Conservation (phyloP, 1,284 basidiomycete species). For the Bondarzewia mesenterica region DNA sequence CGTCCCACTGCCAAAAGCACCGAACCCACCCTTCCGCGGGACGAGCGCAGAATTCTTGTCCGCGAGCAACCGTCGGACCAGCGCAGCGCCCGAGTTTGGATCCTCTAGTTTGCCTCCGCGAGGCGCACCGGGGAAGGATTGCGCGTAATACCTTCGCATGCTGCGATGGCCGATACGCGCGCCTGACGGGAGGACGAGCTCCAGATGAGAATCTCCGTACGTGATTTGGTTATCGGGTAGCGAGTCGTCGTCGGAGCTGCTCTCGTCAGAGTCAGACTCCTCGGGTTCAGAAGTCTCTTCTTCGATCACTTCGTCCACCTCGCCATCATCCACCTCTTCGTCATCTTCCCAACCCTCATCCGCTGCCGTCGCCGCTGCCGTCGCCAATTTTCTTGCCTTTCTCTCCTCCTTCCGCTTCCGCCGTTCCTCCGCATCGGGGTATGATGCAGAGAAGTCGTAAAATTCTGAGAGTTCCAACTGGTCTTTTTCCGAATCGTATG, state of each 20-base stretch:
- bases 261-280: slow-evolving; percentile 26
- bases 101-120: slow-evolving; percentile 39
- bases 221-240: slow-evolving; percentile 48
- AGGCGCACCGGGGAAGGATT: slow-evolving; percentile 51
- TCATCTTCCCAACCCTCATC: slow-evolving; percentile 59
- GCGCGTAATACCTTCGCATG: slow-evolving; percentile 83
- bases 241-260: slow-evolving; percentile 30
- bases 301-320: slow-evolving; percentile 48
- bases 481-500: slow-evolving; percentile 79
- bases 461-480: slow-evolving; percentile 86
- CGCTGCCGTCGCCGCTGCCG: slow-evolving; percentile 23
- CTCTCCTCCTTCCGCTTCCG: slow-evolving; percentile 23
- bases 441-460: slow-evolving; percentile 86
- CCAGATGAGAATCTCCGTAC: slow-evolving; percentile 73
- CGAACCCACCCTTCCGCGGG: slow-evolving; percentile 79
- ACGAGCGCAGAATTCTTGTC: slow-evolving; percentile 81
- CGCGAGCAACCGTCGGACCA: slow-evolving; percentile 66
- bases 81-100: slow-evolving; percentile 61
- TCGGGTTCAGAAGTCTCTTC: slow-evolving; percentile 30
- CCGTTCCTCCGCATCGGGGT: slow-evolving; percentile 46
- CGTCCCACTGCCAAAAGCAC: slow-evolving; percentile 74
- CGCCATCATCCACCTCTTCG: slow-evolving; percentile 32
- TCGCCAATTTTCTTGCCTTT: slow-evolving; percentile 23
- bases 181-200: slow-evolving; percentile 94
- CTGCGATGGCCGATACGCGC: slow-evolving; percentile 87